Conservation (phyloP, 176 grass and related monocot genomes). For the Typha latifolia region DNA sequence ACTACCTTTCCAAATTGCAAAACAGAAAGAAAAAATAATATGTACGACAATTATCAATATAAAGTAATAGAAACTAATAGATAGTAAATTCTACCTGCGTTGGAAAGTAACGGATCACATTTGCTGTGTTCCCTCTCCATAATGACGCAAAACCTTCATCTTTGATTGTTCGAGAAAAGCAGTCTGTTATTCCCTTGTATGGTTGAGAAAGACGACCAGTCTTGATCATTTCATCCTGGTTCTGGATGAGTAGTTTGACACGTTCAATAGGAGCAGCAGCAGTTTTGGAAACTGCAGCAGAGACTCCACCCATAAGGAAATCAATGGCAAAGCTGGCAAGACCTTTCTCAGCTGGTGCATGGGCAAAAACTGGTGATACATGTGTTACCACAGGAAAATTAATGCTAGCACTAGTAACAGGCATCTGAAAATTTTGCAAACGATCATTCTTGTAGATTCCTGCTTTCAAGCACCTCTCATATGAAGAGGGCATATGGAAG, state of each 20-base stretch:
- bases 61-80: neutral
- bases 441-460: neutral
- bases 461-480: constrained; percentile 1
- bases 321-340: constrained; percentile 10
- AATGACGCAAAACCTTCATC: constrained; percentile 5
- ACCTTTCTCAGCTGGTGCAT: constrained; percentile 12
- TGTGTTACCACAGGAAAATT: neutral
- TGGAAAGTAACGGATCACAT: constrained; percentile 17
- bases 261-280: constrained; percentile 19
- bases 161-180: neutral
- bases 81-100: constrained; percentile 6
- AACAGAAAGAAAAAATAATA: no score
- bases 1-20: no score
- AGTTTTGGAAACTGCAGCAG: constrained; percentile 15
- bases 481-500: neutral
- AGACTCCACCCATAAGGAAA: constrained; percentile 16
- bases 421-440: neutral
- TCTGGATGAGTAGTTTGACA: constrained; percentile 12
- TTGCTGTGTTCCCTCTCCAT: constrained; percentile 14
- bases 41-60: neutral
- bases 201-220: constrained; percentile 14
- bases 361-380: constrained; percentile 8
- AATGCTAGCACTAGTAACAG: neutral
- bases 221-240: constrained; percentile 23
- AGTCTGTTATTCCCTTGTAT: constrained; percentile 12